Conservation (phyloP, 768 basidiomycete genomes). For the Amanita pseudoporphyria region DNA sequence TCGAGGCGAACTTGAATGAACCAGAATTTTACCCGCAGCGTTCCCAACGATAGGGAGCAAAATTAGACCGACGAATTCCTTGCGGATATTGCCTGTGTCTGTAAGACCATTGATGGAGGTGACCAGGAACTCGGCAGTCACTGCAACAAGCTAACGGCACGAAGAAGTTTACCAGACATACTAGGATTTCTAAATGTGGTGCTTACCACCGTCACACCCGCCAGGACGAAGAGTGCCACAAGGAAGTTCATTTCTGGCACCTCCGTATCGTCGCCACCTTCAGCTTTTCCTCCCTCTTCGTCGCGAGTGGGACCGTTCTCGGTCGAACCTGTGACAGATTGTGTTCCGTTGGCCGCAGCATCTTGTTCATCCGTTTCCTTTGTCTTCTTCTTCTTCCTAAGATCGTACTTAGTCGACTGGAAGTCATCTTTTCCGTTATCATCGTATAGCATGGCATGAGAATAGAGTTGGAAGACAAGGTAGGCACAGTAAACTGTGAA, state of each 20-base stretch:
- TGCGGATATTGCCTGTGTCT: conserved; percentile 39
- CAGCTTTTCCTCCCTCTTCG: conserved; percentile 10
- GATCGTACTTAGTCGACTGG: conserved; percentile 25
- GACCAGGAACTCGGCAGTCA: conserved; percentile 68
- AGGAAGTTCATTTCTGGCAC: conserved; percentile 45
- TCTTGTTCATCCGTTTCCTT: background rate
- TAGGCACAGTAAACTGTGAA: conserved; percentile 62
- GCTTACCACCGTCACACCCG: conserved; percentile 56
- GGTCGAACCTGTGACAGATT: conserved; percentile 9
- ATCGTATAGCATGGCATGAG: conserved; percentile 62
- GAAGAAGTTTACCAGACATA: conserved; percentile 15
- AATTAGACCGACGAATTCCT: conserved; percentile 78
- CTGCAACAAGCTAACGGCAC: conserved; percentile 37
- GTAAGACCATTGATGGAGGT: conserved; percentile 76
- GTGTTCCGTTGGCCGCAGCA: conserved; percentile 10
- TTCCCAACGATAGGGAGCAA: conserved; percentile 90
- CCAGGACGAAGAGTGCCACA: conserved; percentile 45
- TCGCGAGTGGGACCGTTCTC: background rate
- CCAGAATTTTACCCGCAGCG: conserved; percentile 48
- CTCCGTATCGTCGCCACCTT: conserved; percentile 33
- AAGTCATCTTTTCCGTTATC: conserved; percentile 30
- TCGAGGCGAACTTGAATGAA: background rate
- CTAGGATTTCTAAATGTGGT: conserved; percentile 17
- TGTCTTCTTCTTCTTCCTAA: conserved; percentile 15
- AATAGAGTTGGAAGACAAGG: conserved; percentile 71